phyloP scores from a whole-genome alignment of 2,329 filamentous ascomycete species.

The Huntiella omanensis region DNA sequence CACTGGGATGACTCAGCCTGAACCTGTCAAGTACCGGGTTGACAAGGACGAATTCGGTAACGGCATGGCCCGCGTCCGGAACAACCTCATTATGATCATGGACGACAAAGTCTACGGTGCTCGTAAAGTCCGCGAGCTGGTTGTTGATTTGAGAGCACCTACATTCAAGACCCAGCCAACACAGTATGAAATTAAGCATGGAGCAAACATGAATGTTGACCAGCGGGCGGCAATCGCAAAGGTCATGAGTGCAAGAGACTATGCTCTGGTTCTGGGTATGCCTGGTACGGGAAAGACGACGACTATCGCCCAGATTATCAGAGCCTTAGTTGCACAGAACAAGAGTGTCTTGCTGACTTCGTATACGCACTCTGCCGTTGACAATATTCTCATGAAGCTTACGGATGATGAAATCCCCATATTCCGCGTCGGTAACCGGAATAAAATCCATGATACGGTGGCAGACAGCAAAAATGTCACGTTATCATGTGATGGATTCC shows the following conservation, averaged over 20 bases:
- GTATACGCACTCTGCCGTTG: slow-evolving; percentile 92
- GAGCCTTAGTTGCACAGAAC: slow-evolving; percentile 67
- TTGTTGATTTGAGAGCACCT: slow-evolving; percentile 60
- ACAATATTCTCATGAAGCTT: slow-evolving; percentile 93
- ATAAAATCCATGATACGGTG: slow-evolving; percentile 78
- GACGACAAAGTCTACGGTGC: slow-evolving; percentile 54
- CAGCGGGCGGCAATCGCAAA: slow-evolving; percentile 77
- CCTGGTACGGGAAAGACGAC: slow-evolving; percentile 96
- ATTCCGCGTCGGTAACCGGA: slow-evolving; percentile 64
- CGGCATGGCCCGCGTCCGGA: slow-evolving; percentile 85
- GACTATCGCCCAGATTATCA: slow-evolving; percentile 93
- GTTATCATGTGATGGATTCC: slow-evolving; percentile 54
- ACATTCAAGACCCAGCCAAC: slow-evolving; percentile 50
- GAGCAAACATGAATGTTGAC: slow-evolving; percentile 60
- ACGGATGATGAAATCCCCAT: slow-evolving; percentile 59
- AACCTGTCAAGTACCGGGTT: slow-evolving; percentile 52
- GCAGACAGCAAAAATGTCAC: slow-evolving; percentile 36
- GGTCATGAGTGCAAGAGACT: slow-evolving; percentile 89
- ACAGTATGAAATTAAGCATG: slow-evolving; percentile 39
- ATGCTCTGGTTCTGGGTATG: slow-evolving; percentile 95
- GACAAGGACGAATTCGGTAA: slow-evolving; percentile 99
- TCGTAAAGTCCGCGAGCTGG: slow-evolving; percentile 53
- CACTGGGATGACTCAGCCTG: not conserved
- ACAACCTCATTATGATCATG: slow-evolving; percentile 90
- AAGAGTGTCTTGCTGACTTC: slow-evolving; percentile 89